Base-by-base conservation (phyloP, 768 basidiomycete species). In the Pulveroboletus sp. region DNA sequence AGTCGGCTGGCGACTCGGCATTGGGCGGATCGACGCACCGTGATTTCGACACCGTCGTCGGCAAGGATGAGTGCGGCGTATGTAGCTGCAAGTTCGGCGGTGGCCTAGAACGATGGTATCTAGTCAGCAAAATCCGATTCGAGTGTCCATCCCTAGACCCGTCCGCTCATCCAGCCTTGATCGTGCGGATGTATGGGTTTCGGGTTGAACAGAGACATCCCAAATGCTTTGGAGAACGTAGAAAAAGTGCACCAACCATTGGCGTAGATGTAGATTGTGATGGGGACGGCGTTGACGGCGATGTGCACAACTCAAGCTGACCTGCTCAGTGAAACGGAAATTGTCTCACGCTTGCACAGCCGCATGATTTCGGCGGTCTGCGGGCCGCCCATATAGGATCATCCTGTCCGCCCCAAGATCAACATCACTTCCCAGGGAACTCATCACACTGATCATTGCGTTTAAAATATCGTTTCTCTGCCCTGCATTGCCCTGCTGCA, bases 61-160 rank as follows among this genome's bases (percentile, higher is more conserved):
- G 94, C 94, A 68, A 98, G 92, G 75, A 97, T 97, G 65, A 99
- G 88, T 60, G 93, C 90, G 66, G 95, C 94, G 77, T 97, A 97
- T 61, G 94, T 89, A 55, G 94, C 77, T 61, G 94, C 92, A 68
- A 95, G 89, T 69, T 98, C 95, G 45, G 68, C 51, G 64, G 79
- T 72, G 66, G 79, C 77, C 79, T 78, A 53, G 5, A 42, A 32
- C 27, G 43, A 37, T 12, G 10, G 19, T 24, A 7, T 2, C 29
- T 32, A 2, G 61, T 65, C 33, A 68, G 61, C 39, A 3, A 39
- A 23, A 23, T 9, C 40, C 43, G 46, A 27, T 47, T 25, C 13
- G 7, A 31, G 17, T 0, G 31, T 34, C 21, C 9, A 27, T 27
- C 5, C 5, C 9, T 5, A 5, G 24, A 33, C 38, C 8, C 17